Evolutionary conservation across 805 yeast genomes (phyloP).

Genomic region (Zygotorulaspora sp.): DNA sequence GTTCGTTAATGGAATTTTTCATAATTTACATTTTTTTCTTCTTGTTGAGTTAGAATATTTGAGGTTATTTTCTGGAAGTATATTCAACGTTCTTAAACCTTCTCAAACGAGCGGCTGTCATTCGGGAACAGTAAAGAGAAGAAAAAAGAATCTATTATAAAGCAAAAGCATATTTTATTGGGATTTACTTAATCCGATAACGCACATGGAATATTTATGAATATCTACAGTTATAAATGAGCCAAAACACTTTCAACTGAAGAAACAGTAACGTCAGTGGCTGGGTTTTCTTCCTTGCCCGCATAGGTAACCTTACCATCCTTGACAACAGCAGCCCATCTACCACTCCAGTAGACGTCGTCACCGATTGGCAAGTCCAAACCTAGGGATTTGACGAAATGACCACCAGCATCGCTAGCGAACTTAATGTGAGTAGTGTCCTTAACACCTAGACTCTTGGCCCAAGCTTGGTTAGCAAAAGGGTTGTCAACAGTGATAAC

Average conservation of each 20-base stretch:
- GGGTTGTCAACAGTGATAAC: conserved; percentile 68
- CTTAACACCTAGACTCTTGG: conserved; percentile 36
- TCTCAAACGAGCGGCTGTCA: too few relatives aligned
- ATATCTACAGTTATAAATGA: conserved; percentile 25
- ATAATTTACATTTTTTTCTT: neutral
- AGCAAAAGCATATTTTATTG: too few relatives aligned
- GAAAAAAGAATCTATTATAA: too few relatives aligned
- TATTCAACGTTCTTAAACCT: too few relatives aligned
- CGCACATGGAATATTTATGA: too few relatives aligned
- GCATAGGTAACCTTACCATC: conserved; percentile 50
- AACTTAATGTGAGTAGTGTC: conserved; percentile 44
- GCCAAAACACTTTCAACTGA: conserved; percentile 35
- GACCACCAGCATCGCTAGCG: conserved; percentile 62
- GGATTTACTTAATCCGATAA: too few relatives aligned
- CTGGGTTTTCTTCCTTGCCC: conserved; percentile 36
- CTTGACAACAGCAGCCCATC: conserved; percentile 71
- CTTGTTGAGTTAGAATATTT: too few relatives aligned
- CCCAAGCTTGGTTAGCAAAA: conserved; percentile 70
- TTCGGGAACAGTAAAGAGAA: too few relatives aligned
- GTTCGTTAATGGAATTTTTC: conserved; percentile 19
- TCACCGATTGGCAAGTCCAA: conserved; percentile 50
- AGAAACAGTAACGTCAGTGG: conserved; percentile 37
- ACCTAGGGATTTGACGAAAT: conserved; percentile 57
- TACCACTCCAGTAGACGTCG: conserved; percentile 54
- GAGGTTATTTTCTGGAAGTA: too few relatives aligned